Percentiles rank a stretch among this genome's conserved stretches.
These are phyloP conservation scores for Neocatenulostroma microsporum DNA, from an alignment of 2,329 filamentous ascomycete genomes.

Conservation along the genomic window DNA sequence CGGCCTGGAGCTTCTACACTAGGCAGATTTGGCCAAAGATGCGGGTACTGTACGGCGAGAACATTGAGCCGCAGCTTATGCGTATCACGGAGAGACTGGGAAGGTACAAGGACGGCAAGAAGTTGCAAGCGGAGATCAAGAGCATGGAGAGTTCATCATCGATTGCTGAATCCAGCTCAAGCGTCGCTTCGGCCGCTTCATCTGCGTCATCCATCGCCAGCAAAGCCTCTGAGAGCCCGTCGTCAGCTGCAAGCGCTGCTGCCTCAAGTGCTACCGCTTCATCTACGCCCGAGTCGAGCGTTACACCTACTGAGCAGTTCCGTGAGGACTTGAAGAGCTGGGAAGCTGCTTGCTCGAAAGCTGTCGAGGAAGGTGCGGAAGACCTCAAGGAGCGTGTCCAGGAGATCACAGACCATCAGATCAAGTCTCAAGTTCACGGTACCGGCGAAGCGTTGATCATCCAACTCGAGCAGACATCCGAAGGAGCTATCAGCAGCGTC, in stretches of 20 bases:
- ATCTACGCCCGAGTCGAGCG: conserved; percentile 36
- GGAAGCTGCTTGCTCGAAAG: conserved; percentile 80
- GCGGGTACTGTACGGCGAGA: conserved; percentile 73
- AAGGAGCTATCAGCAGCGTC: conserved; percentile 56
- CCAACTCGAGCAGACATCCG: conserved; percentile 60
- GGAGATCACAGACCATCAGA: conserved; percentile 66
- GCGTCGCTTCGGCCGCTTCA: conserved; percentile 18
- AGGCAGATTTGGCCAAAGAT: conserved; percentile 74
- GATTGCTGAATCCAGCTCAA: conserved; percentile 21
- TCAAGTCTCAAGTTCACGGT: conserved; percentile 56
- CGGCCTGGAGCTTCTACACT: conserved; percentile 62
- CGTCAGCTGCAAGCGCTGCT: conserved; percentile 17
- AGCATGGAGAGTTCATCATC: conserved; percentile 39
- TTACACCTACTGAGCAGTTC: conserved; percentile 51
- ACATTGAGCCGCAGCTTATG: conserved; percentile 89
- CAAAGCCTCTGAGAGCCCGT: conserved; percentile 19
- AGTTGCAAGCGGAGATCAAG: conserved; percentile 52
- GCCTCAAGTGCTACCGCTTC: conserved; percentile 18
- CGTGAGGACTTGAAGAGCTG: conserved; percentile 71
- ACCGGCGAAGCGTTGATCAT: conserved; percentile 60
- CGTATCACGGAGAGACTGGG: conserved; percentile 87
- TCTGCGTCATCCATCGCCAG: conserved; percentile 21
- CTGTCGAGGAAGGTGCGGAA: conserved; percentile 74
- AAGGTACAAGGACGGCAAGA: conserved; percentile 60
- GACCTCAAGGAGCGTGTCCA: conserved; percentile 55